Percentiles rank a stretch among this genome's conserved stretches.
These are phyloP conservation scores for Xylariaceae sp. DNA, from an alignment of 2,329 filamentous ascomycete genomes.

Conservation along the genomic window DNA sequence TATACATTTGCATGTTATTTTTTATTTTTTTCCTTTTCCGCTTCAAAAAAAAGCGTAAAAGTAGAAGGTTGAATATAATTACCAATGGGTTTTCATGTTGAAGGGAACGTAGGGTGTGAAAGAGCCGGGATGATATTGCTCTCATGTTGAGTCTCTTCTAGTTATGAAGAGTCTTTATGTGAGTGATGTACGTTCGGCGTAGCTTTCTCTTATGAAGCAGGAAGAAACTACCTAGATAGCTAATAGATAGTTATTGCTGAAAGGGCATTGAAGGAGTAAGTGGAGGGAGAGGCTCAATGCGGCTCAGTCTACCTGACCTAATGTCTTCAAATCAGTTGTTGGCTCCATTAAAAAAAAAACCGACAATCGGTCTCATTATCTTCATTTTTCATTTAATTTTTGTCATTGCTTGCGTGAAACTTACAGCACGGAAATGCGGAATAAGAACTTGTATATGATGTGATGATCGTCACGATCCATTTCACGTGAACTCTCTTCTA, in stretches of 20 bases:
- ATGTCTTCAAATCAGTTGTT: too few species aligned
- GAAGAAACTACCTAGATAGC: not conserved
- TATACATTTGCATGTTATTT: not conserved
- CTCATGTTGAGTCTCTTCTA: conserved; percentile 32
- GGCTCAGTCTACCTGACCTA: too few species aligned
- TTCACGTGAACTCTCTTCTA: too few species aligned
- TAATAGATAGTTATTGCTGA: not conserved
- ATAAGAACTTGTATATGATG: too few species aligned
- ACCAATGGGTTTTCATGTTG: conserved; percentile 88
- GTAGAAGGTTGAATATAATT: conserved; percentile 22
- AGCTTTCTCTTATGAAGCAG: not conserved
- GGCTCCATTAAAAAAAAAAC: too few species aligned
- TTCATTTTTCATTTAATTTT: too few species aligned
- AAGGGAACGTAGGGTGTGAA: conserved; percentile 50
- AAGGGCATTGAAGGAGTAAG: too few species aligned
- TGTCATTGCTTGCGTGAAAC: too few species aligned
- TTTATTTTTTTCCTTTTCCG: not conserved
- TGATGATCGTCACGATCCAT: too few species aligned
- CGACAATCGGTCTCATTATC: too few species aligned
- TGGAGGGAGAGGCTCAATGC: too few species aligned
- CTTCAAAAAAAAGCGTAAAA: not conserved
- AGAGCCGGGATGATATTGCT: conserved; percentile 33
- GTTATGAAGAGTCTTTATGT: not conserved
- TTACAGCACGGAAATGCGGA: too few species aligned
- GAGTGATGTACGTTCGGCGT: not conserved